Percentiles rank a stretch among this genome's conserved stretches.
These are phyloP conservation scores for Colletotrichum siamense DNA, from an alignment of 2,329 filamentous ascomycete genomes.

Conservation along the genomic window DNA sequence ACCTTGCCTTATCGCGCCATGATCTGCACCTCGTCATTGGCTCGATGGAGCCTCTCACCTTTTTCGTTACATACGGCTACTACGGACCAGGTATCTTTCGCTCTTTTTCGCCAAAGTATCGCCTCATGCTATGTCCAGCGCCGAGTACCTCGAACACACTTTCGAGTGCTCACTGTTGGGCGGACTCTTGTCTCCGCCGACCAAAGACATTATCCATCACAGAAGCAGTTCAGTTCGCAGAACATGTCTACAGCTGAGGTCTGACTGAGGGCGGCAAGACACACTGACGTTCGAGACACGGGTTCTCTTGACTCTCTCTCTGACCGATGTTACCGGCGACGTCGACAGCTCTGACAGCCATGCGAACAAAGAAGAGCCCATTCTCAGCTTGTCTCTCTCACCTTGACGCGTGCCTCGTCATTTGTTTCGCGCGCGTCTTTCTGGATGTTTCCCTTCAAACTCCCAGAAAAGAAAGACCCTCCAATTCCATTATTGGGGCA, in stretches of 20 bases:
- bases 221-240: not conserved
- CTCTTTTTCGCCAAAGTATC: not conserved
- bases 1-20: slow-evolving; percentile 20
- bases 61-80: slow-evolving; percentile 3
- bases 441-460: not conserved
- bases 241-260: not conserved
- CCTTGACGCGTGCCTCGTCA: not conserved
- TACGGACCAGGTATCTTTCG: not conserved
- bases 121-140: not conserved
- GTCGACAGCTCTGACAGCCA: not conserved
- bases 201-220: not conserved
- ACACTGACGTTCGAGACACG: not conserved
- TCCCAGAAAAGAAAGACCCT: not conserved
- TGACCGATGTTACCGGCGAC: not conserved
- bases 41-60: slow-evolving; percentile 14
- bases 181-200: not conserved
- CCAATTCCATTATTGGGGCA: not conserved
- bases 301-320: not conserved
- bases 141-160: not conserved
- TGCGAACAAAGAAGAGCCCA: not conserved
- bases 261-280: not conserved
- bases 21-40: slow-evolving; percentile 20
- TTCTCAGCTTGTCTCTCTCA: not conserved
- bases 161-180: not conserved
- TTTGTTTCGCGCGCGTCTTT: not conserved